Percentiles rank a stretch among this genome's conserved stretches.
Evolutionary conservation across 495 filamentous ascomycete species (phyloP).

Genomic region (Xylaria acuta): DNA sequence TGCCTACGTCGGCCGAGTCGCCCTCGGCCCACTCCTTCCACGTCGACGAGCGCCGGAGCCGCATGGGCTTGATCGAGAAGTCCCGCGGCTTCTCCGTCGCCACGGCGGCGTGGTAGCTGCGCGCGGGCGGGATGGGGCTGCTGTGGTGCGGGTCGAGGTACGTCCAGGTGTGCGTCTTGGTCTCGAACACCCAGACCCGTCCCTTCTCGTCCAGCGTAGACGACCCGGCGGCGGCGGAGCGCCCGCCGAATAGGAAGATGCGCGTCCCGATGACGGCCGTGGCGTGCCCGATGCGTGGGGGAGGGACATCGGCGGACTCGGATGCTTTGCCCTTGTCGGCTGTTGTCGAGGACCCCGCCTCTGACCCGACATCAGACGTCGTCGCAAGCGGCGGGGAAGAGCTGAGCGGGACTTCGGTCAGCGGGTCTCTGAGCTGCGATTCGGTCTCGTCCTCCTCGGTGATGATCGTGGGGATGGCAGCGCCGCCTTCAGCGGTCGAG

Average conservation of each 20-base stretch:
- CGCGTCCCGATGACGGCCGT: conserved; percentile 62
- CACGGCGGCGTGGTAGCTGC: conserved; percentile 56
- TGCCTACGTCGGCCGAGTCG: conserved; percentile 48
- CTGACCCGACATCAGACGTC: background rate
- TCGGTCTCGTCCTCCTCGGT: conserved; percentile 49
- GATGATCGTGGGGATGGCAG: conserved; percentile 36
- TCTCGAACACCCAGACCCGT: conserved; percentile 70
- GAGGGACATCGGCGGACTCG: conserved; percentile 45
- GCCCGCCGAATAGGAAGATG: conserved; percentile 71
- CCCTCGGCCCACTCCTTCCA: conserved; percentile 54
- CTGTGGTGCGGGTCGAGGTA: conserved; percentile 57
- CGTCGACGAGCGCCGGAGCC: conserved; percentile 34
- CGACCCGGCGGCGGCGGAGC: conserved; percentile 48
- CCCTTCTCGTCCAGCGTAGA: conserved; percentile 64
- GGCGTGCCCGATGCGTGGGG: conserved; percentile 62
- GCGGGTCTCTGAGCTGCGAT: conserved; percentile 31
- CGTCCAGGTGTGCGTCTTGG: conserved; percentile 61
- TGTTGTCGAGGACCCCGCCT: conserved; percentile 17
- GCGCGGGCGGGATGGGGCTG: conserved; percentile 48
- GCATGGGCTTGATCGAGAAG: conserved; percentile 38
- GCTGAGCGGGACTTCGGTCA: conserved; percentile 34
- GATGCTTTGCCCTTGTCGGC: conserved; percentile 24
- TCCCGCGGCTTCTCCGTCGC: conserved; percentile 55
- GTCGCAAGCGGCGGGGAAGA: conserved; percentile 24
- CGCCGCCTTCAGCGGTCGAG: conserved; percentile 5